A percentile compares a stretch with the other conserved stretches of the same genome.
Conservation (phyloP, 192 early-diverging fungal species). For the Powellomyces hirtus region DNA sequence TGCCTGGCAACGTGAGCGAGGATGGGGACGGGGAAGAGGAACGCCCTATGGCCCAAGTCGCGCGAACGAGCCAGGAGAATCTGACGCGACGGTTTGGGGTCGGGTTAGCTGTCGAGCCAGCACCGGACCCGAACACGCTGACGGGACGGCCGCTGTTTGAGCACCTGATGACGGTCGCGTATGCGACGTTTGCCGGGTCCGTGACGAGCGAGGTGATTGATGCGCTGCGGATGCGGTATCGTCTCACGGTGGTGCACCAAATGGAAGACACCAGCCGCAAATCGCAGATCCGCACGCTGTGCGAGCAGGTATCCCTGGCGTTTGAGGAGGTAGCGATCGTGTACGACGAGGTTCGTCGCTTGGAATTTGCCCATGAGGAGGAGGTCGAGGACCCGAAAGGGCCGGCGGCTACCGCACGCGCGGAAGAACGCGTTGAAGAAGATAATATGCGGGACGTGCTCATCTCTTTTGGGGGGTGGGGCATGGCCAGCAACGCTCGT, state of each 20-base stretch:
- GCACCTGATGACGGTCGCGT: conserved; percentile 41
- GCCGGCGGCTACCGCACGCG: conserved; percentile 1
- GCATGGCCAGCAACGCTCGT: conserved; percentile 22
- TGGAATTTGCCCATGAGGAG: conserved; percentile 53
- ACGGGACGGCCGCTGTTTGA: conserved; percentile 42
- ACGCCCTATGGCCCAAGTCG: neutral
- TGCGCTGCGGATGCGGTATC: conserved; percentile 41
- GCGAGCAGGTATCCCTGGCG: conserved; percentile 51
- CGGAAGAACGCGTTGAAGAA: conserved; percentile 39
- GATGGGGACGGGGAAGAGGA: neutral
- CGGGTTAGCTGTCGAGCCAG: neutral
- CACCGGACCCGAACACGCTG: conserved; percentile 27
- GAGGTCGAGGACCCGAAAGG: conserved; percentile 36
- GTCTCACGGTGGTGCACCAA: conserved; percentile 54
- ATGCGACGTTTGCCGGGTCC: conserved; percentile 32
- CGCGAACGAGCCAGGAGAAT: conserved; percentile 13
- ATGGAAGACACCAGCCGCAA: conserved; percentile 56
- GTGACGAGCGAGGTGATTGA: conserved; percentile 53
- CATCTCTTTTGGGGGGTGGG: conserved; percentile 46
- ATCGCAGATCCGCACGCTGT: conserved; percentile 52
- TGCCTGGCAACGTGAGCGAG: neutral
- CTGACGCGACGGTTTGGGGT: neutral
- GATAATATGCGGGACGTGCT: conserved; percentile 31
- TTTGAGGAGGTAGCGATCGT: conserved; percentile 52
- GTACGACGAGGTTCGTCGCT: conserved; percentile 44